Evolutionary conservation across 75 land plant genomes (phyloP), one percentile per base, ranked within the genome.

Genomic region (Pseudotsuga menziesii): DNA sequence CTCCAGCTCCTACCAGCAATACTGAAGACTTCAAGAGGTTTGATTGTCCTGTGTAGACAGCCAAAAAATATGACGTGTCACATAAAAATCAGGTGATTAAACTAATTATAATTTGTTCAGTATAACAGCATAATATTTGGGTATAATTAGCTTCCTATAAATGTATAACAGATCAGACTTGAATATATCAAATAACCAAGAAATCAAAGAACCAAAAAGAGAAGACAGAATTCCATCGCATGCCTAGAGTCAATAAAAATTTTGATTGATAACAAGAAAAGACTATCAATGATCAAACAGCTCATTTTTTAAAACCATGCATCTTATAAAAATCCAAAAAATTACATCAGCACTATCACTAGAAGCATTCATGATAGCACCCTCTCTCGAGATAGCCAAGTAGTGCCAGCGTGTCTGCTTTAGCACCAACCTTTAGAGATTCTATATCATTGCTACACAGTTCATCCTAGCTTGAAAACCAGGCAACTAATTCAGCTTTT

Each of bases 1-100:
- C 99, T 67, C 99, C 99, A 67, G 93, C 93, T 69, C 99, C 99
- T 66, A 97, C 85, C n/a, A 97, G 91, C 75, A 97, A 76, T 41
- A 91, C 82, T 14, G 98, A 97, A 57, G 96, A 89, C 60, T 91
- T 91, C 55, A 82, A 71, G 36, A 97, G 86, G 7, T 86, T 89
- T 56, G 84, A 80, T 62, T 97, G 99, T 14, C 87, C 97, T 93
- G 66, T 22, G 78, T 16, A 41, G 20, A 77, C 23, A 19, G 26
- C n/a, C 23, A 19, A 13, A 60, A 55, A 41, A 55, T 13, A 9
- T 78, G 3, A 78, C 15, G 4, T 57, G 20, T 0, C n/a, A 57
- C 11, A 13, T 61, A 55, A 41, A 55, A 17, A 9, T 78, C 8
- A 78, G 23, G 8, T 57, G 29, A 27, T 56, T n/a, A 78, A 73